Conservation (phyloP, 495 filamentous ascomycete species). For the Jackrogersella minutella region DNA sequence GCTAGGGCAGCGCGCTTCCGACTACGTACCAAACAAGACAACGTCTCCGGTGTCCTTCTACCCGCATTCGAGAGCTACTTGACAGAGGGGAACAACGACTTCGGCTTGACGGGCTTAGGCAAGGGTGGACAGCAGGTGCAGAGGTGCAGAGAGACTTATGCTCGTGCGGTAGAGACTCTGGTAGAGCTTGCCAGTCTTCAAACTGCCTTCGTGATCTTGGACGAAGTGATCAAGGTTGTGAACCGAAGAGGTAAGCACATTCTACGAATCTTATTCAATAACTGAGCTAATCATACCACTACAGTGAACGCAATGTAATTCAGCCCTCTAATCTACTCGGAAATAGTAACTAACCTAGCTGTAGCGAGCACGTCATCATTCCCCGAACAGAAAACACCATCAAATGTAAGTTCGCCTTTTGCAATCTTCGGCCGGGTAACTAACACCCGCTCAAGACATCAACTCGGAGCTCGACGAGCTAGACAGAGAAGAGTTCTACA, state of each 20-base stretch:
- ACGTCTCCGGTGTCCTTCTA: conserved; percentile 94
- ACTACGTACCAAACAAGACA: conserved; percentile 93
- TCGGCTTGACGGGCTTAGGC: conserved; percentile 92
- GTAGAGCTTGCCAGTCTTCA: conserved; percentile 94
- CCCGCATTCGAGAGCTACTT: conserved; percentile 91
- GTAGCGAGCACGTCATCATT: conserved; percentile 93
- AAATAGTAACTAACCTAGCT: conserved; percentile 29
- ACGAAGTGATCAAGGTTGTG: conserved; percentile 99
- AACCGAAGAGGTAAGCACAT: conserved; percentile 80
- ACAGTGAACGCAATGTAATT: conserved; percentile 92
- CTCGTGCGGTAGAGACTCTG: conserved; percentile 94
- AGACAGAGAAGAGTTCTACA: conserved; percentile 97
- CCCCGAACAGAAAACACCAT: conserved; percentile 98
- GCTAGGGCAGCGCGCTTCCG: conserved; percentile 92
- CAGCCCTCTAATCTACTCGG: conserved; percentile 3
- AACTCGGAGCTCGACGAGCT: conserved; percentile 98
- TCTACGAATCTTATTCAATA: neutral
- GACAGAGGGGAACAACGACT: conserved; percentile 91
- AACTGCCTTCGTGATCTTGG: conserved; percentile 97
- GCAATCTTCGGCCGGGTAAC: neutral
- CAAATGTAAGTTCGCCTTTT: conserved; percentile 69
- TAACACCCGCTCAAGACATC: conserved; percentile 69
- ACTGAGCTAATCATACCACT: conserved; percentile 43
- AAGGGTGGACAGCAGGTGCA: conserved; percentile 98
- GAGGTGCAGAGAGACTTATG: conserved; percentile 93